Conservation (phyloP, 352 stramenopile species). For the Globisporangium canariense region DNA sequence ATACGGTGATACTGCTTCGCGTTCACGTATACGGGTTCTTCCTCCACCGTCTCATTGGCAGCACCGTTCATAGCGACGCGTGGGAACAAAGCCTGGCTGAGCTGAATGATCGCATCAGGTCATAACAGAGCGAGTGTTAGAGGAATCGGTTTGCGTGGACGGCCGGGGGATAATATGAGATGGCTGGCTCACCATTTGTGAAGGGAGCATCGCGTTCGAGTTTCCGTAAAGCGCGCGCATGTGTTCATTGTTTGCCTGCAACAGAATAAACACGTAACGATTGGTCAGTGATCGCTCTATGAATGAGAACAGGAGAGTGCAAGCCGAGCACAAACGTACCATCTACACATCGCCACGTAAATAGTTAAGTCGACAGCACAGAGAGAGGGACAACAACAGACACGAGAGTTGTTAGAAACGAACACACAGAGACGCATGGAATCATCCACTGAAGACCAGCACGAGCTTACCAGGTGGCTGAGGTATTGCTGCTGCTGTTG, state of each 20-base stretch:
- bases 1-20: conserved; percentile 91
- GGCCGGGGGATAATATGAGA: conserved; percentile 6
- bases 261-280: background rate
- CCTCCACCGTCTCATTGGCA: conserved; percentile 55
- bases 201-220: conserved; percentile 79
- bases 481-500: conserved; percentile 64
- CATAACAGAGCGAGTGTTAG: conserved; percentile 1
- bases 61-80: conserved; percentile 40
- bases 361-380: background rate
- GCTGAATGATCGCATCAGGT: conserved; percentile 12
- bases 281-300: background rate
- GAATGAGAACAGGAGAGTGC: background rate
- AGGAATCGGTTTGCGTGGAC: background rate
- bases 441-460: background rate
- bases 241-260: conserved; percentile 78
- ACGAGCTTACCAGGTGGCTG: conserved; percentile 32
- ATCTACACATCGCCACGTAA: conserved; percentile 3
- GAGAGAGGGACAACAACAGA: background rate
- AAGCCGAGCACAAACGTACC: background rate
- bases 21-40: conserved; percentile 89
- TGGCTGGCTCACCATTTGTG: conserved; percentile 61
- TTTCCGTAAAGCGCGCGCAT: conserved; percentile 78
- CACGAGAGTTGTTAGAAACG: background rate
- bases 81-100: conserved; percentile 56
- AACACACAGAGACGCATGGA: background rate